phyloP scores from a whole-genome alignment of 2,329 filamentous ascomycete species.

The Colletotrichum sp. region DNA sequence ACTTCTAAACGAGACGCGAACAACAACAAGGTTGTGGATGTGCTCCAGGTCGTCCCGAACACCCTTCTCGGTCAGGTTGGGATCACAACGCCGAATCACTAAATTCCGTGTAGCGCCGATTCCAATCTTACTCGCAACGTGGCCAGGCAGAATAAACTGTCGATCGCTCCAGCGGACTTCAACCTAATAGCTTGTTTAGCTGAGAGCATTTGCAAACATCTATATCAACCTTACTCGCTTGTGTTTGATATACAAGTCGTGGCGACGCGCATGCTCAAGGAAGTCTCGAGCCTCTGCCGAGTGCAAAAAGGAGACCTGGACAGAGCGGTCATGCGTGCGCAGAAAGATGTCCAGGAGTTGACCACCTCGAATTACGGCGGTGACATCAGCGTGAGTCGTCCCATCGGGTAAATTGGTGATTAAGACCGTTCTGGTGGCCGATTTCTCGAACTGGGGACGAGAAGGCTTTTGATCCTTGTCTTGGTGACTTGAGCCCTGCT shows the following conservation, averaged over 20 bases:
- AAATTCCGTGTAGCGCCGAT: slow-evolving; percentile 77
- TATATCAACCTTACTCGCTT: slow-evolving; percentile 59
- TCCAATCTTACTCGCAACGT: slow-evolving; percentile 68
- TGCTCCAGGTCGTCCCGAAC: slow-evolving; percentile 80
- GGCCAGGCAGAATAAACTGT: slow-evolving; percentile 69
- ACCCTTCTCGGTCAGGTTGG: slow-evolving; percentile 63
- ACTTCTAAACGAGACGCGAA: slow-evolving; percentile 65
- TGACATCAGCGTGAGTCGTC: slow-evolving; percentile 70
- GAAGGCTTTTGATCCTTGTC: background rate
- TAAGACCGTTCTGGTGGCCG: slow-evolving; percentile 62
- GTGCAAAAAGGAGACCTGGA: slow-evolving; percentile 73
- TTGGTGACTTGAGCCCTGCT: background rate
- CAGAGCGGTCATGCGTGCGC: slow-evolving; percentile 61
- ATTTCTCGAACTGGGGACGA: slow-evolving; percentile 36
- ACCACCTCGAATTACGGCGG: slow-evolving; percentile 71
- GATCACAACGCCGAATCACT: slow-evolving; percentile 65
- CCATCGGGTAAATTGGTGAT: slow-evolving; percentile 66
- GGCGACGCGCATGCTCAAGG: slow-evolving; percentile 64
- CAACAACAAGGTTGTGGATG: slow-evolving; percentile 78
- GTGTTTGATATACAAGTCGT: slow-evolving; percentile 72
- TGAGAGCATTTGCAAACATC: background rate
- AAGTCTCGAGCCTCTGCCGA: slow-evolving; percentile 69
- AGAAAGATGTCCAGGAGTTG: slow-evolving; percentile 72
- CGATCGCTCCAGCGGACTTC: slow-evolving; percentile 72
- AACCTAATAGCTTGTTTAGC: slow-evolving; percentile 54